Evolutionary conservation across 495 filamentous ascomycete genomes (phyloP), one percentile per base, ranked within the genome.

Genomic region (Aspergillus homomorphus): DNA sequence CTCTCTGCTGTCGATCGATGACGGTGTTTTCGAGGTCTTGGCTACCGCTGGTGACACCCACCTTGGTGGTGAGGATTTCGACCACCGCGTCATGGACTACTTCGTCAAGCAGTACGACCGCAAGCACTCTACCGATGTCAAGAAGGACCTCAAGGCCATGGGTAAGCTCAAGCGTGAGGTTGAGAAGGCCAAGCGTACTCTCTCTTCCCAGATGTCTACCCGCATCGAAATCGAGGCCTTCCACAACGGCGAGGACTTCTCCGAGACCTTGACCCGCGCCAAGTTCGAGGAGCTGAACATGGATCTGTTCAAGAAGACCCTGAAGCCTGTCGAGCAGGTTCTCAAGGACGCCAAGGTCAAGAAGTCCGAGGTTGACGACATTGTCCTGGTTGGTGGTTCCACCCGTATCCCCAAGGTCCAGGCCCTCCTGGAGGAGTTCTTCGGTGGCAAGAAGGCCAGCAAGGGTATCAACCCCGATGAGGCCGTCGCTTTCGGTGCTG

Each of bases 141-240:
- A 87, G 80, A 96, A 92, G 82, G 92, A 98, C 66, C 78, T 88
- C 56, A 98, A 98, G 90, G 88, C 94, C 55, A 98, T 99, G 94
- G 93, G 94, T 80, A 98, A 98, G 80, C 86, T 99, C 64, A 98
- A 98, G 91, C 94, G 95, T 65, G 95, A 98, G 77, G 94, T 96
- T 67, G 94, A 99, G 82, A 98, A 98, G 86, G 95, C 95, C 77
- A 99, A 99, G 89, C 90, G 95, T 71, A 97, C 92, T 63, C 87
- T 99, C 51, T 98, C 95, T 71, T 95, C 91, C 69, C 92, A 96
- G 81, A 97, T 94, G 91, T 94, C 92, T 62, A 94, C 92, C 65
- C 90, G 92, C 68, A 89, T 99, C 64, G 95, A 99, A 77, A 98
- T 99, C 61, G 95, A 99, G 76, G 87, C 92, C 62, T 96, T 99